These are phyloP conservation scores for Pyrenochaeta sp. DNA, from an alignment of 2,329 filamentous ascomycete species.

Conservation along the genomic window DNA sequence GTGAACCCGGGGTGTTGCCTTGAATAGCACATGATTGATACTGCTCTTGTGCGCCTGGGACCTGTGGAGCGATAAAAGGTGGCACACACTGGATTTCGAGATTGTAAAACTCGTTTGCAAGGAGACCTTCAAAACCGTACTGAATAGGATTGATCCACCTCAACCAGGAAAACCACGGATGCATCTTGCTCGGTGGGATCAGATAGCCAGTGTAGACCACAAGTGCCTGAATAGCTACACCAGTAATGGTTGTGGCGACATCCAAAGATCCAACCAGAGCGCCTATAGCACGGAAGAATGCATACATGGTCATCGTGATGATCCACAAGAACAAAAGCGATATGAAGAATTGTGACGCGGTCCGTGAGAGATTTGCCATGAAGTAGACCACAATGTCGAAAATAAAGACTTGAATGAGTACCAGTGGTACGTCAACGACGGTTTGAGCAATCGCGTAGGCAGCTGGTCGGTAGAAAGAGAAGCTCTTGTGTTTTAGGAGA, in stretches of 20 bases:
- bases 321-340: constrained; percentile 70
- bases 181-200: constrained; percentile 52
- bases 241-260: constrained; percentile 50
- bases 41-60: constrained; percentile 54
- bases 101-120: constrained; percentile 75
- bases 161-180: constrained; percentile 52
- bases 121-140: constrained; percentile 73
- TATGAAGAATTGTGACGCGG: constrained; percentile 70
- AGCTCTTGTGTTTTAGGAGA: constrained; percentile 74
- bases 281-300: constrained; percentile 51
- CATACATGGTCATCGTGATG: constrained; percentile 55
- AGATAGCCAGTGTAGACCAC: constrained; percentile 53
- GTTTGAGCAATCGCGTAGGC: constrained; percentile 68
- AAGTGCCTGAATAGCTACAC: constrained; percentile 51
- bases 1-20: constrained; percentile 63
- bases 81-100: constrained; percentile 64
- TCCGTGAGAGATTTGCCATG: constrained; percentile 65
- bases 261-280: constrained; percentile 47
- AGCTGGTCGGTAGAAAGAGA: constrained; percentile 72
- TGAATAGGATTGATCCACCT: constrained; percentile 65
- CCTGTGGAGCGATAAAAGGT: constrained; percentile 65
- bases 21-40: constrained; percentile 69
- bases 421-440: constrained; percentile 65
- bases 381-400: constrained; percentile 71
- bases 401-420: constrained; percentile 65